Conservation (phyloP, 2,329 filamentous ascomycete species). For the Diaporthe vaccinii region DNA sequence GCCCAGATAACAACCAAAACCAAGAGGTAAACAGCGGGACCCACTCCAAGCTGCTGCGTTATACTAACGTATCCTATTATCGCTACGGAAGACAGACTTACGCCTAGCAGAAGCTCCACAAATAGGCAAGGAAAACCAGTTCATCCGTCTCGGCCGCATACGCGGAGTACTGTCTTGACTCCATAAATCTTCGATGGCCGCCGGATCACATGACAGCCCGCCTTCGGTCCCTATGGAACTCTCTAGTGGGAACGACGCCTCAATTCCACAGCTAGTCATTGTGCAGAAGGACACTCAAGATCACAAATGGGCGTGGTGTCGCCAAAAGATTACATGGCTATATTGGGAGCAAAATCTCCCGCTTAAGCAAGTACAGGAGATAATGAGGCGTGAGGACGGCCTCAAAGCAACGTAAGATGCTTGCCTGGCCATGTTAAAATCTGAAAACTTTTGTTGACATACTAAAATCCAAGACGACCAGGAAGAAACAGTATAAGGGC, state of each 20-base stretch:
- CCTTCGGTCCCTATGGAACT: background rate
- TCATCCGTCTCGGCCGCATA: background rate
- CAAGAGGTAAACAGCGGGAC: background rate
- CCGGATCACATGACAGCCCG: background rate
- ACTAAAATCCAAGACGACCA: background rate
- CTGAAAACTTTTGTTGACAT: background rate
- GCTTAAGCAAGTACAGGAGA: constrained; percentile 21
- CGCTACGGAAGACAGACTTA: background rate
- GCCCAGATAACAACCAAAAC: background rate
- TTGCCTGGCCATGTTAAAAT: background rate
- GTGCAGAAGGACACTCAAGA: background rate
- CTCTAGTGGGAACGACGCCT: background rate
- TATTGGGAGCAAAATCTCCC: constrained; percentile 34
- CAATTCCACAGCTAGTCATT: too few species aligned
- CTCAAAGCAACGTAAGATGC: constrained; percentile 30
- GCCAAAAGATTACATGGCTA: constrained; percentile 6
- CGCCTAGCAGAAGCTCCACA: background rate
- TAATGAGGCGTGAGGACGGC: constrained; percentile 11
- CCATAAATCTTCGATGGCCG: background rate
- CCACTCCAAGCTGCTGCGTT: background rate
- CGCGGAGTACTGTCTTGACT: background rate
- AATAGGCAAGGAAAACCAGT: background rate
- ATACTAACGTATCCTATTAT: background rate
- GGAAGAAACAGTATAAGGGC: constrained; percentile 23
- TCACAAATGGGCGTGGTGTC: constrained; percentile 3